These are phyloP conservation scores for Globisporangium takayamanum DNA, from an alignment of 352 stramenopile genomes.

Conservation along the genomic window DNA sequence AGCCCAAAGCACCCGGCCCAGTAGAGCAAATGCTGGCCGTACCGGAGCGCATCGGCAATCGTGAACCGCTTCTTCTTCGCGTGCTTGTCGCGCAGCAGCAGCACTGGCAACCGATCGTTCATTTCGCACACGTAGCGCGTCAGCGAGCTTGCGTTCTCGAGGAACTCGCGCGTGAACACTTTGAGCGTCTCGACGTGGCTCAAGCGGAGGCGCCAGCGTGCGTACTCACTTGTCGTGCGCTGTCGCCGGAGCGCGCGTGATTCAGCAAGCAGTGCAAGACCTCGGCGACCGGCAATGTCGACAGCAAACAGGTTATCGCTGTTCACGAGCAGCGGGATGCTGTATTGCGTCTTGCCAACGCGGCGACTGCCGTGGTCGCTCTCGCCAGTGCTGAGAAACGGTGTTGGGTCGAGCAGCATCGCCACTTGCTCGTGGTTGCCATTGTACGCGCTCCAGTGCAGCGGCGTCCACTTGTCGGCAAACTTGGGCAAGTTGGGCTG, in stretches of 20 bases:
- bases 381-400: neutral
- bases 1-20: conserved; percentile 68
- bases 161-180: conserved; percentile 49
- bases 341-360: conserved; percentile 36
- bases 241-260: neutral
- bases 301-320: conserved; percentile 51
- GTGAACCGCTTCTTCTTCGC: conserved; percentile 19
- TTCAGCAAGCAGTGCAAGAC: conserved; percentile 38
- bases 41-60: conserved; percentile 40
- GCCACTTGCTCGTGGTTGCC: conserved; percentile 59
- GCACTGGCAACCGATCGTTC: conserved; percentile 38
- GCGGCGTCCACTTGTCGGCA: conserved; percentile 61
- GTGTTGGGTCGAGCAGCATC: conserved; percentile 43
- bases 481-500: conserved; percentile 66
- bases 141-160: conserved; percentile 31
- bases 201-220: conserved; percentile 48
- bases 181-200: conserved; percentile 46
- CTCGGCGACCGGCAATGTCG: conserved; percentile 54
- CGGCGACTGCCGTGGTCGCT: neutral
- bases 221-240: conserved; percentile 22
- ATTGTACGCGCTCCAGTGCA: conserved; percentile 75
- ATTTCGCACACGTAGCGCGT: conserved; percentile 54
- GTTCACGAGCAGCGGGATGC: conserved; percentile 54
- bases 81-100: conserved; percentile 16
- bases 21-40: conserved; percentile 74